Evolutionary conservation across 306 rosid genomes (phyloP).

Genomic region (Prunus dulcis): DNA sequence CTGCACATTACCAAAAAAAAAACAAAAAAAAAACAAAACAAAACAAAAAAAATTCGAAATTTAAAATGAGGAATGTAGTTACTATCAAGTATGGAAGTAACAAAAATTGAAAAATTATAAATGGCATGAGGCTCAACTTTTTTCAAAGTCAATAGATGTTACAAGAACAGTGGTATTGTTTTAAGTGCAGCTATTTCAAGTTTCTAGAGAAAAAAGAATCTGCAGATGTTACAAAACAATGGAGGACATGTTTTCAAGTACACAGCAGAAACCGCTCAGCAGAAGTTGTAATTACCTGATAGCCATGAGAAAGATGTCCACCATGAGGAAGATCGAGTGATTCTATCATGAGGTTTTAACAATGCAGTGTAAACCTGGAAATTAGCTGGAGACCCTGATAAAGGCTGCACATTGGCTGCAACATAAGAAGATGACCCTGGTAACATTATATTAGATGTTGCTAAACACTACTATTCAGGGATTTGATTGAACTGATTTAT

Average conservation of each 20-base stretch:
- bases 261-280: slow-evolving; percentile 8
- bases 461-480: background rate
- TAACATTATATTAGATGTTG: background rate
- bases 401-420: slow-evolving; percentile 95
- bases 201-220: background rate
- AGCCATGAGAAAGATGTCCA: slow-evolving; percentile 98
- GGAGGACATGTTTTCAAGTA: background rate
- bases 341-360: slow-evolving; percentile 90
- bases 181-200: background rate
- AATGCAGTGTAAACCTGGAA: slow-evolving; percentile 95
- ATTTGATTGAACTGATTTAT: background rate
- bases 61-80: background rate
- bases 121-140: background rate
- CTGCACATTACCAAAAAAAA: slow-evolving; percentile 32
- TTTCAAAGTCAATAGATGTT: background rate
- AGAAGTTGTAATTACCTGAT: slow-evolving; percentile 56
- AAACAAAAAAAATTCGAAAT: background rate
- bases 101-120: background rate
- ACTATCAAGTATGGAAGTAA: background rate
- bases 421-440: background rate
- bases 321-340: slow-evolving; percentile 99
- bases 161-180: background rate
- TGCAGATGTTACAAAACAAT: background rate
- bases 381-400: slow-evolving; percentile 94
- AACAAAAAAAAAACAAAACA: background rate